Percentiles rank a stretch among this genome's conserved stretches.
Evolutionary conservation across 2,329 filamentous ascomycete genomes (phyloP).

Genomic region (Diaporthe vaccinii): DNA sequence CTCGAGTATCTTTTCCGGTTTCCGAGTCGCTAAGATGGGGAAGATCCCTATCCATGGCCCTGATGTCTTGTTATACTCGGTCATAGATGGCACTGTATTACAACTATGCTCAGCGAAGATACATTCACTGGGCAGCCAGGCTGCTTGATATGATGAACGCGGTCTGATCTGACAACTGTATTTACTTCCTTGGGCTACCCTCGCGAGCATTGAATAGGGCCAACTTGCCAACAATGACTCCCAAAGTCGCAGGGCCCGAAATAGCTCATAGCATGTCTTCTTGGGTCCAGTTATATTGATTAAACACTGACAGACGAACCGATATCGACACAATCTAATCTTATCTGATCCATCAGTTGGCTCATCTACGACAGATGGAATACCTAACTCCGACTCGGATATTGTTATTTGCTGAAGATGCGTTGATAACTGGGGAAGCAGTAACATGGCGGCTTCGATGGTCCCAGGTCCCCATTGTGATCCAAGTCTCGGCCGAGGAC

Average conservation of each 20-base stretch:
- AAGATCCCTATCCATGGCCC: neutral
- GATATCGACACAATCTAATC: constrained; percentile 1
- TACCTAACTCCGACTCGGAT: neutral
- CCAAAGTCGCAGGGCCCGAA: neutral
- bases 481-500: neutral
- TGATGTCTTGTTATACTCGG: neutral
- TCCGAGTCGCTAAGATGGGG: neutral
- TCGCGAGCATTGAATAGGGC: too few relatives aligned
- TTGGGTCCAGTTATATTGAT: neutral
- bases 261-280: neutral
- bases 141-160: too few relatives aligned
- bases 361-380: neutral
- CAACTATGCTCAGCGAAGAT: neutral
- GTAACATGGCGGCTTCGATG: neutral
- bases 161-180: neutral
- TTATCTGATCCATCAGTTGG: constrained; percentile 13
- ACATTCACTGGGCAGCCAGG: neutral
- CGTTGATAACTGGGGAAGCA: neutral
- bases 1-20: neutral
- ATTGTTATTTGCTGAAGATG: neutral
- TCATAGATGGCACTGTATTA: neutral
- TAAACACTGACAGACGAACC: neutral
- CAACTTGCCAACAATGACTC: neutral
- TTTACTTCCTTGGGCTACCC: too few relatives aligned
- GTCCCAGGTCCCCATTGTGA: neutral